phyloP scores from a whole-genome alignment of 2,329 filamentous ascomycete genomes.

The Xylariaceae sp. region DNA sequence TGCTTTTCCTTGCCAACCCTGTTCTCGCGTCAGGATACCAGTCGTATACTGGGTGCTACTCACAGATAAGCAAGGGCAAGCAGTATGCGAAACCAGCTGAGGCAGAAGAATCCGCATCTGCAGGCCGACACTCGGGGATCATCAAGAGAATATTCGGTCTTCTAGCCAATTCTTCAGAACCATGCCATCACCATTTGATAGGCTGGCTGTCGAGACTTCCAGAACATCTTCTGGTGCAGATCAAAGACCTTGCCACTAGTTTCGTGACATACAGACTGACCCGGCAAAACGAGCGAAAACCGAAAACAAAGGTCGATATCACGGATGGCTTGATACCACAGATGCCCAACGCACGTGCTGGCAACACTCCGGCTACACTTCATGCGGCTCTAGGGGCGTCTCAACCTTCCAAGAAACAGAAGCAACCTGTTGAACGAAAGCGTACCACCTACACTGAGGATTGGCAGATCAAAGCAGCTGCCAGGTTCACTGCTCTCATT shows the following conservation, averaged over 20 bases:
- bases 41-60: slow-evolving; percentile 39
- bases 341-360: slow-evolving; percentile 58
- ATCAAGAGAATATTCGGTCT: slow-evolving; percentile 80
- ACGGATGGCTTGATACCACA: slow-evolving; percentile 67
- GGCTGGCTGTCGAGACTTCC: slow-evolving; percentile 73
- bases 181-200: slow-evolving; percentile 72
- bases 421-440: slow-evolving; percentile 51
- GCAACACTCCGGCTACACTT: slow-evolving; percentile 60
- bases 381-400: slow-evolving; percentile 67
- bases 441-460: slow-evolving; percentile 64
- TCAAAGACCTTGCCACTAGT: slow-evolving; percentile 70
- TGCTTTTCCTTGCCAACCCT: slow-evolving; percentile 76
- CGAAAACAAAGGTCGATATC: slow-evolving; percentile 53
- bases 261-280: slow-evolving; percentile 79
- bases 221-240: slow-evolving; percentile 59
- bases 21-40: slow-evolving; percentile 52
- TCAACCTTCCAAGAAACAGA: slow-evolving; percentile 47
- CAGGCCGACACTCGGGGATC: slow-evolving; percentile 71
- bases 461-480: slow-evolving; percentile 82
- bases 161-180: slow-evolving; percentile 66
- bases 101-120: slow-evolving; percentile 19
- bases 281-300: slow-evolving; percentile 63
- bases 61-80: slow-evolving; percentile 29
- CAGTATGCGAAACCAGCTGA: slow-evolving; percentile 11
- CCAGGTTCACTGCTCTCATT: slow-evolving; percentile 72